Conservation (phyloP, 2,329 filamentous ascomycete species). For the Penicillium polonicum region DNA sequence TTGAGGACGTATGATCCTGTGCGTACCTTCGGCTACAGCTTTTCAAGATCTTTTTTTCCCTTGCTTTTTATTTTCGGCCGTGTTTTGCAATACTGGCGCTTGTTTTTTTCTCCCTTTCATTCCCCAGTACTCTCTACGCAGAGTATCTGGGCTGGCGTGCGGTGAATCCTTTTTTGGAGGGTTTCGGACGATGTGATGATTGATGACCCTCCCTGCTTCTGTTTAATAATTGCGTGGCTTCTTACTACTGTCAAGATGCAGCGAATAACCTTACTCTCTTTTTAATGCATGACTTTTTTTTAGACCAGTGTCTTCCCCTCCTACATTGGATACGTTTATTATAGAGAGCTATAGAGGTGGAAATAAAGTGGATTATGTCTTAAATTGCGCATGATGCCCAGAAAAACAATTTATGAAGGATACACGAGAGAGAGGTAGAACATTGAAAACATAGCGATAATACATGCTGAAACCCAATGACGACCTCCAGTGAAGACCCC, state of each 20-base stretch:
- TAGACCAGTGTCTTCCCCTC: constrained; percentile 1
- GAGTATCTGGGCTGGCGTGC: constrained; percentile 6
- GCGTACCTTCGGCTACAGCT: background rate
- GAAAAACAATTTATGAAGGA: background rate
- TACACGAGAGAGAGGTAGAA: background rate
- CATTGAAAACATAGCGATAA: background rate
- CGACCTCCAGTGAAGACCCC: background rate
- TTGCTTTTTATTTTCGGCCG: background rate
- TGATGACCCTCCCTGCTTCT: constrained; percentile 16
- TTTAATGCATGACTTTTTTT: background rate
- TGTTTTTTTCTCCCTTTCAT: background rate
- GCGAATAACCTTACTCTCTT: background rate
- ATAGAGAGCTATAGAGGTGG: background rate
- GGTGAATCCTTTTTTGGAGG: background rate
- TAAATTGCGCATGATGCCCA: background rate
- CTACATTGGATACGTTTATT: background rate
- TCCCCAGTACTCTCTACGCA: background rate
- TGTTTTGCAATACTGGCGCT: background rate
- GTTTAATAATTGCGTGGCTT: background rate
- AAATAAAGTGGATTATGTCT: background rate
- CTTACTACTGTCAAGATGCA: background rate
- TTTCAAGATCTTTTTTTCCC: background rate
- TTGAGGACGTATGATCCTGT: constrained; percentile 30
- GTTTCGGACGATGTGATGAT: constrained; percentile 22
- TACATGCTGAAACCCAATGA: background rate